A percentile compares a stretch with the other conserved stretches of the same genome.
Evolutionary conservation across 169 alveolate genomes (phyloP).

Genomic region (Cryptosporidium ubiquitum): DNA sequence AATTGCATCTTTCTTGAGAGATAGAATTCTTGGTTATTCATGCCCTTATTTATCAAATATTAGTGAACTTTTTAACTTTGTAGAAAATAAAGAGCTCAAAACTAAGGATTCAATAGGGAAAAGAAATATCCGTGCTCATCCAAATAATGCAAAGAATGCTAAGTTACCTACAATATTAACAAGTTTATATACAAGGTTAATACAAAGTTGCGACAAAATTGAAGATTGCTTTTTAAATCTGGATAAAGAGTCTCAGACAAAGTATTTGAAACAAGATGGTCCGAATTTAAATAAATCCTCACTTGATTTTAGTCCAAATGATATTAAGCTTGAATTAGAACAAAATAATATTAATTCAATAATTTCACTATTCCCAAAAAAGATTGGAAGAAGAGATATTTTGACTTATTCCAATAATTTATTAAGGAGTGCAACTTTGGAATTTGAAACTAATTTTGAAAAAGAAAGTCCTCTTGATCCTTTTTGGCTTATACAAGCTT

Average conservation of each 20-base stretch:
- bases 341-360: not conserved
- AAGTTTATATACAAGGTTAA: constrained; percentile 41
- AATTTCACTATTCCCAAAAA: not conserved
- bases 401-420: constrained; percentile 15
- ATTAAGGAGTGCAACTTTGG: constrained; percentile 23
- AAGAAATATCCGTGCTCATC: not conserved
- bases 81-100: constrained; percentile 41
- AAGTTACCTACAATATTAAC: constrained; percentile 60
- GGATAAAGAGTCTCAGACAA: not conserved
- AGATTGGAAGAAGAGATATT: constrained; percentile 25
- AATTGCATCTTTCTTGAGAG: constrained; percentile 65
- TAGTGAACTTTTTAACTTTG: constrained; percentile 32
- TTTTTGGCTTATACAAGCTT: constrained; percentile 63
- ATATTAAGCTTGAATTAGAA: not conserved
- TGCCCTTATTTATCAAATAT: constrained; percentile 55
- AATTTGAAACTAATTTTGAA: constrained; percentile 44
- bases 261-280: not conserved
- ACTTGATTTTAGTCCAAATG: not conserved
- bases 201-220: constrained; percentile 66
- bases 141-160: not conserved
- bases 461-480: constrained; percentile 70
- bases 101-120: constrained; percentile 13
- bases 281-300: not conserved
- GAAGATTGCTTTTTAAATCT: not conserved
- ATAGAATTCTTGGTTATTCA: constrained; percentile 59